Conservation (phyloP, 176 grass and related monocot genomes). For the Oryza nivara region DNA sequence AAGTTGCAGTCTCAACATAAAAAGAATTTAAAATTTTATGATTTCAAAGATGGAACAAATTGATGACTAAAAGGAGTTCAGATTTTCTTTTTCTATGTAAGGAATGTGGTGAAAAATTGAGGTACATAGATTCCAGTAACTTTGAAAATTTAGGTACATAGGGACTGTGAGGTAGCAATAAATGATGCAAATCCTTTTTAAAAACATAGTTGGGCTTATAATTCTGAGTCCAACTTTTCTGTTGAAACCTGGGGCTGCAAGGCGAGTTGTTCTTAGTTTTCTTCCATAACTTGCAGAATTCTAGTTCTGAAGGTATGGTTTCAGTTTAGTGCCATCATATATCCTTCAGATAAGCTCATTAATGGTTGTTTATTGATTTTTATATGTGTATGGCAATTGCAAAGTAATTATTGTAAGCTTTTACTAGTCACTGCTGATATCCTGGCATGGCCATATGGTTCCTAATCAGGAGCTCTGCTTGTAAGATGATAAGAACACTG, state of each 20-base stretch:
- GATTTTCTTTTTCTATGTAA: constrained; percentile 12
- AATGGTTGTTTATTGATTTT: background rate
- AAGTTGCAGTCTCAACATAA: constrained; percentile 3
- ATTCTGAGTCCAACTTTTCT: constrained; percentile 1
- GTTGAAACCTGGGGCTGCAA: background rate
- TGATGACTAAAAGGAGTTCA: constrained; percentile 2
- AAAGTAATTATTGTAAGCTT: background rate
- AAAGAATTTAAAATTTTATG: background rate
- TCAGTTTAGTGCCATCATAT: background rate
- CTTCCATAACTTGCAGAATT: background rate
- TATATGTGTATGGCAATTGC: background rate
- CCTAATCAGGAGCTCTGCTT: constrained; percentile 78
- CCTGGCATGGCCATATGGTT: constrained; percentile 22
- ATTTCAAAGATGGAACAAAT: background rate
- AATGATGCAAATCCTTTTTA: background rate
- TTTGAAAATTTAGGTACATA: background rate
- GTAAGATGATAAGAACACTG: constrained; percentile 94
- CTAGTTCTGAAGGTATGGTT: background rate
- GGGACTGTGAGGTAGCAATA: background rate
- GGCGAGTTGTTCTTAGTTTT: constrained; percentile 20
- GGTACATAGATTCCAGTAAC: background rate
- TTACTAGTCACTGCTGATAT: constrained; percentile 5
- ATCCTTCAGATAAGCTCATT: constrained; percentile 5
- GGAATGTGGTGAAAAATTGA: constrained; percentile 17
- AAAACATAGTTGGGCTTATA: background rate